Percentiles rank a stretch among this genome's conserved stretches.
Evolutionary conservation across 495 filamentous ascomycete species (phyloP).

Genomic region (Terfezia claveryi): DNA sequence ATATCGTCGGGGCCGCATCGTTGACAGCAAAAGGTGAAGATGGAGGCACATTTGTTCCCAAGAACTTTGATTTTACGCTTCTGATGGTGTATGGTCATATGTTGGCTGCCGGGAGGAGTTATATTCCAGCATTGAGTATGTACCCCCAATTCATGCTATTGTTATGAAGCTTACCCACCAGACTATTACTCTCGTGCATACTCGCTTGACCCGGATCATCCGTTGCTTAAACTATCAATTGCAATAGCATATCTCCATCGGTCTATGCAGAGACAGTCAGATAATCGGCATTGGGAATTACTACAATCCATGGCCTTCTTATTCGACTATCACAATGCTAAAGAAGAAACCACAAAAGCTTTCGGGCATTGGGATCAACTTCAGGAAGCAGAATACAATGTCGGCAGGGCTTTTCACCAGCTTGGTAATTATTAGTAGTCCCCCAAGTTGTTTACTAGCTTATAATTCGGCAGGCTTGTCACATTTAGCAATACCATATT

Average conservation of each 20-base stretch:
- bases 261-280: slow-evolving; percentile 65
- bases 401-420: slow-evolving; percentile 57
- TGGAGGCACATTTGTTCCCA: slow-evolving; percentile 18
- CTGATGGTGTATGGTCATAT: slow-evolving; percentile 79
- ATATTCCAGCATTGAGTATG: slow-evolving; percentile 54
- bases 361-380: background rate
- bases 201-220: slow-evolving; percentile 52
- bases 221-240: slow-evolving; percentile 49
- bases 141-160: background rate
- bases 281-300: slow-evolving; percentile 70
- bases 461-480: slow-evolving; percentile 27
- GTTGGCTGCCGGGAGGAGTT: slow-evolving; percentile 53
- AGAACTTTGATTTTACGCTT: slow-evolving; percentile 45
- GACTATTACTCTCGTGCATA: slow-evolving; percentile 80
- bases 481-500: slow-evolving; percentile 57
- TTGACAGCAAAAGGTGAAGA: slow-evolving; percentile 14
- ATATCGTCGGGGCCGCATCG: slow-evolving; percentile 21
- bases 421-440: slow-evolving; percentile 26
- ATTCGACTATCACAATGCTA: slow-evolving; percentile 34
- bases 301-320: slow-evolving; percentile 69
- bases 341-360: background rate
- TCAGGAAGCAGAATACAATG: slow-evolving; percentile 76
- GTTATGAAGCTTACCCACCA: slow-evolving; percentile 6
- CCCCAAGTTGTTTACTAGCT: background rate
- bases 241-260: slow-evolving; percentile 63